Evolutionary conservation across 2,329 filamentous ascomycete genomes (phyloP), one percentile per base, ranked within the genome.

Genomic region (Exophiala spinifera): DNA sequence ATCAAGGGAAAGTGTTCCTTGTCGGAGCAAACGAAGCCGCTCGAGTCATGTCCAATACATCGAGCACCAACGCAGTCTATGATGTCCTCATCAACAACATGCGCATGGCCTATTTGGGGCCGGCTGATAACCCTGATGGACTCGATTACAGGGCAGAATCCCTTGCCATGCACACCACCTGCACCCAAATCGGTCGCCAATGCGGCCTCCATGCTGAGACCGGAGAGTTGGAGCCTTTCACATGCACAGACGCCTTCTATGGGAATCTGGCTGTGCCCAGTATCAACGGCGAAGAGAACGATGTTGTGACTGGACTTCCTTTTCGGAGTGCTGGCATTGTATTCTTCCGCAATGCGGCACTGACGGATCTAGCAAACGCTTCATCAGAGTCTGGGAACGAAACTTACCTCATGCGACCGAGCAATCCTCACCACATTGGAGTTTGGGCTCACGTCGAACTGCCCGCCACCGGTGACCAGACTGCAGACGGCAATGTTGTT

Each of bases 91-190:
- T 37, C 34, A 33, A 46, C n/a, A 52, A 50, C 46, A 21, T 31
- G 21, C 55, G 46, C 11, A 49, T 60, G 21, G 46, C 48, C 7
- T 56, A 58, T 31, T 54, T 63, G 15, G 55, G 46, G 8, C 52
- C 43, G 14, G 19, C 49, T 5, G 33, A 13, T 13, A 44, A 36
- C 23, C 19, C 46, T 3, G 25, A 25, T 3, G 33, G 49, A 15
- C 51, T 56, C 14, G 64, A 65, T 45, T 65, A 57, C 39, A 56
- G 55, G 1, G 62, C 64, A 2, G 46, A 49, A 8, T 62, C 57
- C 8, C 59, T 62, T 34, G 63, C 52, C 7, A 56, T 57, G 15
- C 42, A 53, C 1, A 62, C 62, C 4, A 34, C 56, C 25, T 65
- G 64, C 33, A 40, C 28, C 33, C 53, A 57, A 19, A 61, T 63